Conservation (phyloP, 768 basidiomycete species). For the Podaxis sp. region DNA sequence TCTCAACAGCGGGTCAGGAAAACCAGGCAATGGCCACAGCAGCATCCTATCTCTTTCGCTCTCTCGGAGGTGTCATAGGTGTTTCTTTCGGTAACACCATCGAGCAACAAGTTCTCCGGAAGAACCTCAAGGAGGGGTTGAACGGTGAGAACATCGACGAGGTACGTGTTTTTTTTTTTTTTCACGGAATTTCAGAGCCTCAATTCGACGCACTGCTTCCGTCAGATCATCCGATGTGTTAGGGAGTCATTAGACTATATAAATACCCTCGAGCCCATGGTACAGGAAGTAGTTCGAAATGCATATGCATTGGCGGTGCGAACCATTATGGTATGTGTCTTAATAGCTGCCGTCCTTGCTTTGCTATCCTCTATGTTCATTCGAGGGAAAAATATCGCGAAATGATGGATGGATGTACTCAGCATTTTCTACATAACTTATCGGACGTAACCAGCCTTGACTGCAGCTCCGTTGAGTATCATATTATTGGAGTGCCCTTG, state of each 20-base stretch:
- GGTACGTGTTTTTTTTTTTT: slow-evolving; percentile 32
- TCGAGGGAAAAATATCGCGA: too few relatives aligned
- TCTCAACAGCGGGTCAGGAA: slow-evolving; percentile 58
- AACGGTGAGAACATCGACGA: slow-evolving; percentile 51
- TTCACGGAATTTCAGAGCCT: not conserved
- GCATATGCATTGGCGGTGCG: slow-evolving; percentile 31
- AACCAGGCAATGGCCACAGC: slow-evolving; percentile 70
- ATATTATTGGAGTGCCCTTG: too few relatives aligned
- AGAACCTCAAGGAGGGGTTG: slow-evolving; percentile 40
- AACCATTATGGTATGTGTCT: too few relatives aligned
- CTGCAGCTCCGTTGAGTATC: too few relatives aligned
- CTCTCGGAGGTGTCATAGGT: slow-evolving; percentile 57
- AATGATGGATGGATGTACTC: too few relatives aligned
- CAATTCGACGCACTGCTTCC: not conserved
- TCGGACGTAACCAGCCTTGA: too few relatives aligned
- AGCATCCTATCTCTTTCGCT: slow-evolving; percentile 67
- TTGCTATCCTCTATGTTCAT: too few relatives aligned
- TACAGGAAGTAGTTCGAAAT: slow-evolving; percentile 34
- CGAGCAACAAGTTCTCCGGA: slow-evolving; percentile 49
- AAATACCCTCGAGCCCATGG: slow-evolving; percentile 39
- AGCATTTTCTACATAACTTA: too few relatives aligned
- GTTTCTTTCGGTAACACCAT: slow-evolving; percentile 57
- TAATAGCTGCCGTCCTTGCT: too few relatives aligned
- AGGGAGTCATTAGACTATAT: slow-evolving; percentile 50
- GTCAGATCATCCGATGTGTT: slow-evolving; percentile 48